A percentile compares a stretch with the other conserved stretches of the same genome.
These are phyloP conservation scores for Corchorus capsularis DNA, from an alignment of 345 rosid genomes.

Conservation along the genomic window DNA sequence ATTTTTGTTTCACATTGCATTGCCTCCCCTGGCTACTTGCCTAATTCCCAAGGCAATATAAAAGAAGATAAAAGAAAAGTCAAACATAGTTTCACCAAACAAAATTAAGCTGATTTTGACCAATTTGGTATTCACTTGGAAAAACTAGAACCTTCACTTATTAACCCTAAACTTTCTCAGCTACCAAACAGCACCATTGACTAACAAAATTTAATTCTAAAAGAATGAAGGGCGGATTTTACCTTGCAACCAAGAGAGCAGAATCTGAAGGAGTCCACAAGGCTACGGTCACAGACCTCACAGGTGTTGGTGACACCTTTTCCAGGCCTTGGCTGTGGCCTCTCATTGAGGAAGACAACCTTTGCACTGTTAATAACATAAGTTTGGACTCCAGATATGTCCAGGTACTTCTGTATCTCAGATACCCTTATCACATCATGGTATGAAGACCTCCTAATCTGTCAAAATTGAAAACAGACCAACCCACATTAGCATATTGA, in stretches of 20 bases:
- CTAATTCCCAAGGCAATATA: neutral
- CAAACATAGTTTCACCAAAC: constrained; percentile 5
- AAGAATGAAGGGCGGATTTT: neutral
- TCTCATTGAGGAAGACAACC: constrained; percentile 91
- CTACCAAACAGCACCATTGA: constrained; percentile 22
- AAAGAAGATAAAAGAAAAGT: constrained; percentile 6
- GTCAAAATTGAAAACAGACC: constrained; percentile 16
- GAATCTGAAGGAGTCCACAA: constrained; percentile 88
- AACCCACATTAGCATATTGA: neutral
- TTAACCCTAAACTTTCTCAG: constrained; percentile 8
- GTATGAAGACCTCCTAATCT: constrained; percentile 99
- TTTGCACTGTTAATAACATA: constrained; percentile 97
- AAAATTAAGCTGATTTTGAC: neutral
- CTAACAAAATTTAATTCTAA: neutral
- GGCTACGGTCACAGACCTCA: constrained; percentile 89
- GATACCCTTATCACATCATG: constrained; percentile 97
- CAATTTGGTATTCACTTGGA: constrained; percentile 14
- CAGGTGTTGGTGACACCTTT: constrained; percentile 95
- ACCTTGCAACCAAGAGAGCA: constrained; percentile 99
- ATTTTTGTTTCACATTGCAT: neutral
- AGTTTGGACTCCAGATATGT: constrained; percentile 88
- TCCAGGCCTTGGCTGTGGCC: constrained; percentile 98
- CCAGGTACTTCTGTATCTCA: constrained; percentile 87
- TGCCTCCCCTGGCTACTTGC: neutral
- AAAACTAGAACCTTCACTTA: neutral